Percentiles rank a stretch among this genome's conserved stretches.
Conservation (phyloP, 768 basidiomycete species). For the Tylopilus vinaceipallidus region DNA sequence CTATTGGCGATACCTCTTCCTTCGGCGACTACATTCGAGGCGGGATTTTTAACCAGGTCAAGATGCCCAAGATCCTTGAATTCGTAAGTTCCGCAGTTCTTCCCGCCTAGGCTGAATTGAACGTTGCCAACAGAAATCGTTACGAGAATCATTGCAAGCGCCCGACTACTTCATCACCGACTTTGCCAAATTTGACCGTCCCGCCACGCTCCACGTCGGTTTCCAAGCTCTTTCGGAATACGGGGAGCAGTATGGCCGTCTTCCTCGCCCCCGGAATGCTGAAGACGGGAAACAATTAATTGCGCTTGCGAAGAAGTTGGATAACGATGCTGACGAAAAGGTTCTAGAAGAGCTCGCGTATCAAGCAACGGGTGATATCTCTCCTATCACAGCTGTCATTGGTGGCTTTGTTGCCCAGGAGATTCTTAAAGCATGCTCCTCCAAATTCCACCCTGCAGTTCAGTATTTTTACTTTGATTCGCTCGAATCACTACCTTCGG, state of each 20-base stretch:
- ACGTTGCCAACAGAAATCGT: slow-evolving; percentile 69
- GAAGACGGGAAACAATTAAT: slow-evolving; percentile 77
- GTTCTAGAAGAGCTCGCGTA: slow-evolving; percentile 81
- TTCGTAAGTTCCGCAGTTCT: slow-evolving; percentile 61
- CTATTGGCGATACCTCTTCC: slow-evolving; percentile 87
- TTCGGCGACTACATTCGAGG: slow-evolving; percentile 79
- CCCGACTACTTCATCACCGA: slow-evolving; percentile 95
- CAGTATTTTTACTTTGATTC: slow-evolving; percentile 98
- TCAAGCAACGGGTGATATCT: slow-evolving; percentile 87
- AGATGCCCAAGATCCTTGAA: slow-evolving; percentile 95
- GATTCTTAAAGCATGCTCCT: slow-evolving; percentile 93
- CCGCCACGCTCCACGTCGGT: slow-evolving; percentile 84
- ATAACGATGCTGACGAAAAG: slow-evolving; percentile 77
- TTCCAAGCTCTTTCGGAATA: slow-evolving; percentile 93
- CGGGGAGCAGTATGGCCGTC: slow-evolving; percentile 54
- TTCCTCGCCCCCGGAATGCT: slow-evolving; percentile 80
- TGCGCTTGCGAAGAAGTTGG: slow-evolving; percentile 73
- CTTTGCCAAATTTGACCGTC: slow-evolving; percentile 96
- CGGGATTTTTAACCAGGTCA: slow-evolving; percentile 96
- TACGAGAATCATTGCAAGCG: slow-evolving; percentile 74
- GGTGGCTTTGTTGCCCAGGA: slow-evolving; percentile 99
- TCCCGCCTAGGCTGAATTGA: not conserved
- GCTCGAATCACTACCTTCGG: slow-evolving; percentile 83
- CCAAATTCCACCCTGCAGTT: slow-evolving; percentile 96
- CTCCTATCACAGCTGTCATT: slow-evolving; percentile 89